A percentile compares a stretch with the other conserved stretches of the same genome.
These are phyloP conservation scores for Arctium lappa DNA, from an alignment of 129 eudicot genomes.

Conservation along the genomic window DNA sequence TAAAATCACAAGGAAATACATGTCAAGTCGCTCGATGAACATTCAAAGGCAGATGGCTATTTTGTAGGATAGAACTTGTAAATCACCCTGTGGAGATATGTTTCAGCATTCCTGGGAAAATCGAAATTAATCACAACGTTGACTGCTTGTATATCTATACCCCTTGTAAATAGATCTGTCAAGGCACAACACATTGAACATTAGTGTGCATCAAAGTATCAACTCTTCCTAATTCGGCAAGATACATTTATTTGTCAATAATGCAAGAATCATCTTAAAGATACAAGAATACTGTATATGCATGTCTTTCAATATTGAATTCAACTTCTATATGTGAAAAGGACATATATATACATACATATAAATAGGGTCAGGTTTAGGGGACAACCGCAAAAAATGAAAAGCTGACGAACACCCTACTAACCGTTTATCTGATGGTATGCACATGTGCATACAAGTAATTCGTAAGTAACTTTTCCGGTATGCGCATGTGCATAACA, in stretches of 20 bases:
- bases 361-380: too few relatives aligned
- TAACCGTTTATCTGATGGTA: background rate
- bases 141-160: conserved; percentile 72
- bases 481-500: background rate
- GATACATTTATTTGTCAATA: background rate
- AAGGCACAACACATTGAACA: background rate
- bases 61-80: background rate
- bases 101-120: conserved; percentile 67
- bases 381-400: background rate
- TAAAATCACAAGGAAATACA: conserved; percentile 13
- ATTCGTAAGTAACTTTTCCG: too few relatives aligned
- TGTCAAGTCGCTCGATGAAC: background rate
- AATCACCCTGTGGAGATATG: conserved; percentile 66
- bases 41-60: background rate
- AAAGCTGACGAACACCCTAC: background rate
- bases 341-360: too few relatives aligned
- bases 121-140: conserved; percentile 69
- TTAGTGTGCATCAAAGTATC: conserved; percentile 3
- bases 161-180: conserved; percentile 67
- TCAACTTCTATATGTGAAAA: too few relatives aligned
- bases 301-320: too few relatives aligned
- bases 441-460: background rate
- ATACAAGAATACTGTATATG: background rate
- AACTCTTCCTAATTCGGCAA: background rate
- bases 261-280: background rate